Evolutionary conservation across 164 flowering plant genomes (phyloP), one percentile per base, ranked within the genome.

Genomic region (Kalanchoe fedtschenkoi): DNA sequence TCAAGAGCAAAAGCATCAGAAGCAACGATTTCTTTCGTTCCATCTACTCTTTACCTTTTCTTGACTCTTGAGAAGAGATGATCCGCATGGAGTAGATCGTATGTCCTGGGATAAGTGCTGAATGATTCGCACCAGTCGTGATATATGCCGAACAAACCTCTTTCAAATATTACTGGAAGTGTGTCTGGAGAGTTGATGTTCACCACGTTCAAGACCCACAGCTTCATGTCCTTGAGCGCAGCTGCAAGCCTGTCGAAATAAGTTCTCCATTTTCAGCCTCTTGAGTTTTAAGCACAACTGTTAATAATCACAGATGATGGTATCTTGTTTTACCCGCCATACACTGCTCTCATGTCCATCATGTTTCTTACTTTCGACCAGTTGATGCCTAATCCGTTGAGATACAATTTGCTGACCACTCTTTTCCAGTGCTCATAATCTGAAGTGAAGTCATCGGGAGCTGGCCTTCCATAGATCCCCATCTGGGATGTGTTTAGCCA

Each of bases 321-420:
- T 38, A 32, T 34, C 3, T 14, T 43, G 44, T 21, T 47, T 72
- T 85, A 93, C 97, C 99, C 99, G 37, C 97, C 99, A 75, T 93
- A 93, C 55, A 88, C 96, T 58, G 96, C 95, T 80, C 95, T 82
- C 99, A 93, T 90, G 83, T 93, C 97, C 99, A 93, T 90, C 22
- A 85, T 80, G 68, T 93, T 93, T 69, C 97, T 83, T 17, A 92
- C 87, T 37, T 78, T 74, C 7, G 86, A 72, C 99, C 96, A 93
- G 58, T 70, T 83, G 74, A 93, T 83, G 2, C 96, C 92, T 59
- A 93, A 57, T 51, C 81, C 81, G 6, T 62, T 79, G 58, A 84
- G 69, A 62, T 93, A 90, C 6, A 79, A 44, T 38, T 78, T 80
- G 60, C 58, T 74, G 60, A 90, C 87, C 5, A 81, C 82, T 51